Evolutionary conservation across 148 eudicot genomes (phyloP).

Genomic region (Camellia sinensis): DNA sequence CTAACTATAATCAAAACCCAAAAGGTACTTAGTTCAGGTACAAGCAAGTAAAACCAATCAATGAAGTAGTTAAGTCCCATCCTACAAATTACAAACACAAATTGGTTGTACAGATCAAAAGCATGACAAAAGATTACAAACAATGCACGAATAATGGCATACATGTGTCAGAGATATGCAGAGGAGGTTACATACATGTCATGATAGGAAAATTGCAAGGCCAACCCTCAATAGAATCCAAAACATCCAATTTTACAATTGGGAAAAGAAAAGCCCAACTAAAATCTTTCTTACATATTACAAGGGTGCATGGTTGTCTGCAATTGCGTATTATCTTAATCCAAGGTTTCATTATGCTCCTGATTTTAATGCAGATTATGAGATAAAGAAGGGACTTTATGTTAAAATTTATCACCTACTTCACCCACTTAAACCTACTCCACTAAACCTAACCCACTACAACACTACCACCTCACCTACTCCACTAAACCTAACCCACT

Average conservation of each 20-base stretch:
- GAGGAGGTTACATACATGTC: not conserved
- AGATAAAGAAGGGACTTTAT: no score
- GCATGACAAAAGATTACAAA: not conserved
- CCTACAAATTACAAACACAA: not conserved
- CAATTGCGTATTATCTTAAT: no score
- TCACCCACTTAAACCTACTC: no score
- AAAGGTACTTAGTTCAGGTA: not conserved
- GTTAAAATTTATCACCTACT: no score
- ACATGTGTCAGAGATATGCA: not conserved
- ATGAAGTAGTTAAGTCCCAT: not conserved
- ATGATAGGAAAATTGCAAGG: not conserved
- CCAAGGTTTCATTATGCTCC: no score
- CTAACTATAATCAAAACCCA: not conserved
- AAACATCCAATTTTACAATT: not conserved
- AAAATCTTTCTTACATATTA: not conserved
- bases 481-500: no score
- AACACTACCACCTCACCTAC: no score
- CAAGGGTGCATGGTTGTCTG: not conserved
- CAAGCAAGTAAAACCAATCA: constrained; percentile 8
- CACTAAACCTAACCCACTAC: no score
- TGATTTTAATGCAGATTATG: no score
- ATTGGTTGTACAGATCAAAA: not conserved
- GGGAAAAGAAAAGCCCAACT: not conserved
- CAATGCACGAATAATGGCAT: not conserved
- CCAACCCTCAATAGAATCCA: constrained; percentile 11